These are phyloP conservation scores for Metschnikowia corniflorae DNA, from an alignment of 805 yeast species.

Conservation along the genomic window DNA sequence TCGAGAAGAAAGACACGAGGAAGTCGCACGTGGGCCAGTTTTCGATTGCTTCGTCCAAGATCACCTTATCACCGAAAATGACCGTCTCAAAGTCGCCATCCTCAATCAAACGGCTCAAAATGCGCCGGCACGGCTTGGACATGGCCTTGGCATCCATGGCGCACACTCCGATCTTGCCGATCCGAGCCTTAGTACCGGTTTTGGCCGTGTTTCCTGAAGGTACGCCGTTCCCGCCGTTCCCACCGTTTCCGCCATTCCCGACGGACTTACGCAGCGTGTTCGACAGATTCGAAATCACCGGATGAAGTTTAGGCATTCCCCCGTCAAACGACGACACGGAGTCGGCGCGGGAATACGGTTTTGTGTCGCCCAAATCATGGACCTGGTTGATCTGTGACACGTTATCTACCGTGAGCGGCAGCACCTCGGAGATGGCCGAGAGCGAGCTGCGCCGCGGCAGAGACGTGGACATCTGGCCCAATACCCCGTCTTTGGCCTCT, in stretches of 20 bases:
- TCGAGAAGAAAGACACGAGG: slow-evolving; percentile 87
- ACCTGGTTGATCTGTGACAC: slow-evolving; percentile 18
- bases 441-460: slow-evolving; percentile 17
- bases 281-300: slow-evolving; percentile 36
- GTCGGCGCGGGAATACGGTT: slow-evolving; percentile 20
- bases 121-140: slow-evolving; percentile 92
- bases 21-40: slow-evolving; percentile 99
- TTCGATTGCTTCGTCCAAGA: slow-evolving; percentile 87
- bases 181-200: slow-evolving; percentile 59
- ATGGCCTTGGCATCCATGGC: slow-evolving; percentile 98
- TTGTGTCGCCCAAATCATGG: slow-evolving; percentile 11
- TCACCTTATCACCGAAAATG: slow-evolving; percentile 95
- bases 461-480: slow-evolving; percentile 12
- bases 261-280: slow-evolving; percentile 24
- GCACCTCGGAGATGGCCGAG: slow-evolving; percentile 17
- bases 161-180: slow-evolving; percentile 96
- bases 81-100: slow-evolving; percentile 96
- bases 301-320: slow-evolving; percentile 27
- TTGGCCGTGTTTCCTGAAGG: not conserved
- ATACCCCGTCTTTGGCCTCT: slow-evolving; percentile 25
- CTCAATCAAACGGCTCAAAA: slow-evolving; percentile 80
- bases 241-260: not conserved
- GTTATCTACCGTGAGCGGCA: slow-evolving; percentile 17
- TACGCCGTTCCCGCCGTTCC: not conserved
- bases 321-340: slow-evolving; percentile 20